Evolutionary conservation across 228 moss, liverwort and hornwort genomes (phyloP), one percentile per base, ranked within the genome.

Genomic region (Sphagnum fallax): DNA sequence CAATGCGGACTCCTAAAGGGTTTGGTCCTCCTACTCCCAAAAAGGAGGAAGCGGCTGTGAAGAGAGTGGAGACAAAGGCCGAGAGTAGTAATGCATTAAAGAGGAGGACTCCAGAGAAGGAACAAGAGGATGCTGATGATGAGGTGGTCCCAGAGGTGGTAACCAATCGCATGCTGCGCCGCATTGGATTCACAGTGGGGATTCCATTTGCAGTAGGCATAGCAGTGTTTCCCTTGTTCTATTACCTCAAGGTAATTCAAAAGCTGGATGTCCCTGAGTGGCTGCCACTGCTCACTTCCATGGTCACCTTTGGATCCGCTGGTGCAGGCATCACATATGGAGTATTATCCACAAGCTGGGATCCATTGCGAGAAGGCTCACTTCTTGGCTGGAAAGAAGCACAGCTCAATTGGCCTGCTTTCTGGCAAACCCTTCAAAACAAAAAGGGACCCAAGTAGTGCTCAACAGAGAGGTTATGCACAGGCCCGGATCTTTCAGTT

Each of bases 241-340:
- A 90, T 53, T 91, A 91, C 59, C 87, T 98, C 75, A 98, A 98
- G 82, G 83, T 74, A 12, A 87, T 98, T 71, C 84, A 76, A 82
- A 93, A 90, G 78, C 74, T 93, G 76, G 94, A 98, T 58, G 79
- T 98, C 64, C 98, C 98, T 10, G 98, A 98, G 79, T 98, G 98
- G 98, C 74, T 98, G 51, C 98, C 98, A 47, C 72, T 98, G 66
- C 61, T 98, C 12, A 90, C 86, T 0, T 98, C 98, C 60, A 52
- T 94, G 72, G 49, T 92, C 52, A 98, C 94, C 5, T 98, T 98
- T 47, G 98, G 98, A 11, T 78, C 89, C 48, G 82, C 98, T 10
- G 94, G 98, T 9, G 82, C 92, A 8, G 98, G 98, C 16, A 94
- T 98, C 60, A 80, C 90, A 8, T 98, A 98, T 52, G 98, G 98